Evolutionary conservation across 805 yeast genomes (phyloP).

Genomic region (Kodamaea jinghongensis): DNA sequence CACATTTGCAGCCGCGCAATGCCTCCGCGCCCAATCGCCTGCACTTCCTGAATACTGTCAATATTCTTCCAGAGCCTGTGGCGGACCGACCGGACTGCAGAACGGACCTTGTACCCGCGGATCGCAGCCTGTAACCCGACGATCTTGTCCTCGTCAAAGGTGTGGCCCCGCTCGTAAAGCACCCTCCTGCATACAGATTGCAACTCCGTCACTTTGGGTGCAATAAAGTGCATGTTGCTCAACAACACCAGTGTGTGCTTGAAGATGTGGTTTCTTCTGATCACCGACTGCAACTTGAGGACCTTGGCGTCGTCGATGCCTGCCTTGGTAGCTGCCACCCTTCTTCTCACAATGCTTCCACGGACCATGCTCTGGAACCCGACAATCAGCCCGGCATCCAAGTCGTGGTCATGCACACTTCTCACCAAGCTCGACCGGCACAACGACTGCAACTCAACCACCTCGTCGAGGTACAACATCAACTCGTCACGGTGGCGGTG

Average conservation of each 20-base stretch:
- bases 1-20: conserved; percentile 41
- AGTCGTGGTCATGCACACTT: background rate
- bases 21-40: conserved; percentile 46
- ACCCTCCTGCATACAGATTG: conserved; percentile 31
- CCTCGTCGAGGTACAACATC: conserved; percentile 24
- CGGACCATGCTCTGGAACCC: conserved; percentile 45
- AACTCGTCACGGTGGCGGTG: conserved; percentile 36
- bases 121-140: conserved; percentile 36
- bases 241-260: conserved; percentile 20
- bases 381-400: conserved; percentile 16
- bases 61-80: conserved; percentile 8
- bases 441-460: conserved; percentile 40
- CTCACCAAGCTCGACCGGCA: conserved; percentile 27
- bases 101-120: conserved; percentile 36
- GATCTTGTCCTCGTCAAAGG: conserved; percentile 12
- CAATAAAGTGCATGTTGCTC: conserved; percentile 20
- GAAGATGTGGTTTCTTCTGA: conserved; percentile 21
- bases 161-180: conserved; percentile 14
- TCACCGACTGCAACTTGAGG: conserved; percentile 38
- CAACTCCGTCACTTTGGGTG: conserved; percentile 21
- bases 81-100: conserved; percentile 15
- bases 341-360: conserved; percentile 32
- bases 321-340: conserved; percentile 10
- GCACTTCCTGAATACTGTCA: conserved; percentile 28
- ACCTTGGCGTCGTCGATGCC: conserved; percentile 18